These are phyloP conservation scores for Epichloe hybrida DNA, from an alignment of 2,329 filamentous ascomycete genomes.

Conservation along the genomic window DNA sequence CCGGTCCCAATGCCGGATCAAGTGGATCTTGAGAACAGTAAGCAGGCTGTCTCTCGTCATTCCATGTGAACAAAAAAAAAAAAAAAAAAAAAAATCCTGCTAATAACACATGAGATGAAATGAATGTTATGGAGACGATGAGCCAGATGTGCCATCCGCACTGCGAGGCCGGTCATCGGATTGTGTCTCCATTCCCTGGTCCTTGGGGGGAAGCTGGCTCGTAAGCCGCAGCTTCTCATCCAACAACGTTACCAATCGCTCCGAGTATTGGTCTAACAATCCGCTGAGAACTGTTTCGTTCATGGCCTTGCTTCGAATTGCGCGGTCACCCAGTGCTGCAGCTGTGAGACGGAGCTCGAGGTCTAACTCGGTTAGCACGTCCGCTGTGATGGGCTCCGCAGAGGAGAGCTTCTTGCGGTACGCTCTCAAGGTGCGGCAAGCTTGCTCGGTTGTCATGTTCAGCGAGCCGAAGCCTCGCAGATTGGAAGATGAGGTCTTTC, in stretches of 20 bases:
- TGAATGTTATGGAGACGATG: conserved; percentile 20
- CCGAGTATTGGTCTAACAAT: conserved; percentile 62
- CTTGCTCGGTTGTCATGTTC: conserved; percentile 51
- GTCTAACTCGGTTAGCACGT: conserved; percentile 48
- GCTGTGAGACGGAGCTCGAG: conserved; percentile 50
- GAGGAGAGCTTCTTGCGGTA: conserved; percentile 51
- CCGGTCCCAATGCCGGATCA: not conserved
- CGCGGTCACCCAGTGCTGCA: conserved; percentile 44
- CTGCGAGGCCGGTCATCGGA: conserved; percentile 20
- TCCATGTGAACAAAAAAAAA: not conserved
- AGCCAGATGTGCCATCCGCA: conserved; percentile 20
- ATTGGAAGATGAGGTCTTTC: conserved; percentile 33
- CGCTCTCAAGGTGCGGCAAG: conserved; percentile 45
- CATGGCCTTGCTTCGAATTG: conserved; percentile 38
- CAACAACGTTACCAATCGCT: conserved; percentile 55
- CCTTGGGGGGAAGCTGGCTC: conserved; percentile 16
- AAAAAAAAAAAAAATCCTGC: not conserved
- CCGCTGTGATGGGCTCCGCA: conserved; percentile 40
- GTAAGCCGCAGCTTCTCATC: conserved; percentile 54
- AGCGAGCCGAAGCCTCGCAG: conserved; percentile 40
- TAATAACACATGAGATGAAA: conserved; percentile 4
- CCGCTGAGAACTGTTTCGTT: conserved; percentile 47
- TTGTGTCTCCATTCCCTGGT: conserved; percentile 16
- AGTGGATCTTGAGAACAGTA: not conserved
- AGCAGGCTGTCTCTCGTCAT: not conserved